Percentiles rank a stretch among this genome's conserved stretches.
Conservation (phyloP, 768 basidiomycete genomes). For the Tephrocybe sp. region DNA sequence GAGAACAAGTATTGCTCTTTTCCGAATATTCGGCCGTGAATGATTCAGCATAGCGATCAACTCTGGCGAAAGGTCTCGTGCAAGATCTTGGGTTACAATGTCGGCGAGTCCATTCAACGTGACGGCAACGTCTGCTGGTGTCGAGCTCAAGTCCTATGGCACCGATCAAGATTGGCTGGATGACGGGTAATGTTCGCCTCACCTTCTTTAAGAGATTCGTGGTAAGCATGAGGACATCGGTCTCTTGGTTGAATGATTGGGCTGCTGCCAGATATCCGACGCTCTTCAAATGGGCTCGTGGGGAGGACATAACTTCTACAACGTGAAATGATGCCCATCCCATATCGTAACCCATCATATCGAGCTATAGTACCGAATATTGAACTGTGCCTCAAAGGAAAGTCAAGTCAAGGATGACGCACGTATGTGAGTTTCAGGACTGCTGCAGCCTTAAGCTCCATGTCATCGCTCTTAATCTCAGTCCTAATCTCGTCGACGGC, state of each 20-base stretch:
- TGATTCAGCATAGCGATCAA: conserved; percentile 86
- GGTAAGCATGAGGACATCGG: conserved; percentile 96
- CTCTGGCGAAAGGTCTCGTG: conserved; percentile 86
- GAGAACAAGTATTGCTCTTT: conserved; percentile 82
- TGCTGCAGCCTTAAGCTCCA: conserved; percentile 95
- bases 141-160: conserved; percentile 74
- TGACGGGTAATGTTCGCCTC: conserved; percentile 21
- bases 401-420: conserved; percentile 33
- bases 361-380: conserved; percentile 55
- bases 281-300: conserved; percentile 87
- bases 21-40: conserved; percentile 83
- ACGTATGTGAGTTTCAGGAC: conserved; percentile 97
- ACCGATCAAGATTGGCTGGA: conserved; percentile 18
- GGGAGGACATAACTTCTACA: conserved; percentile 96
- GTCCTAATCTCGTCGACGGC: conserved; percentile 92
- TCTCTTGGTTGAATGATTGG: conserved; percentile 89
- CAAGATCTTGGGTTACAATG: conserved; percentile 83
- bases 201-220: conserved; percentile 96
- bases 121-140: conserved; percentile 69
- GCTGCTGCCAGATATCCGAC: conserved; percentile 94
- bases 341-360: conserved; percentile 96
- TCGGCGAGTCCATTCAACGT: conserved; percentile 81
- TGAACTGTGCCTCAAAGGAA: background rate
- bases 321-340: conserved; percentile 96
- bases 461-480: conserved; percentile 91